These are phyloP conservation scores for Clarireedia hainanense DNA, from an alignment of 2,329 filamentous ascomycete species.

Conservation along the genomic window DNA sequence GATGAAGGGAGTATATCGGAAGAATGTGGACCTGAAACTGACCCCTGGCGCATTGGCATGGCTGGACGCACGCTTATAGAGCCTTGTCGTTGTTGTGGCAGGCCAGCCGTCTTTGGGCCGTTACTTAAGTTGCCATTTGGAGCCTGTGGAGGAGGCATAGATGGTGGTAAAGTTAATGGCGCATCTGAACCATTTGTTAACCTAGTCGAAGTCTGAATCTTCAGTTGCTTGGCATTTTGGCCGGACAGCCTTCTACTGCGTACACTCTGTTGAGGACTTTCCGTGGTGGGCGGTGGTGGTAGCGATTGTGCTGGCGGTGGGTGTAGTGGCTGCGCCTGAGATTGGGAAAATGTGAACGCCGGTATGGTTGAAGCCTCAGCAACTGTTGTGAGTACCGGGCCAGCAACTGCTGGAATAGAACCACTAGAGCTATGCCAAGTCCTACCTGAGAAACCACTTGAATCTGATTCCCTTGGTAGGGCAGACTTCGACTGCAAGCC, in stretches of 20 bases:
- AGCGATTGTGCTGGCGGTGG: constrained; percentile 32
- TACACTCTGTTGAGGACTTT: constrained; percentile 42
- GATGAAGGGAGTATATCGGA: constrained; percentile 26
- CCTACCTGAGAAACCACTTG: constrained; percentile 66
- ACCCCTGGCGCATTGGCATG: constrained; percentile 21
- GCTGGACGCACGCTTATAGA: constrained; percentile 13
- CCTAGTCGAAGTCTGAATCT: constrained; percentile 65
- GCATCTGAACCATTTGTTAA: constrained; percentile 10
- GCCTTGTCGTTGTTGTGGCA: constrained; percentile 17
- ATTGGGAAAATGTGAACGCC: constrained; percentile 22
- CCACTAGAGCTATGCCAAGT: constrained; percentile 76
- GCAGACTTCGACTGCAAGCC: constrained; percentile 59
- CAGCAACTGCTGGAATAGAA: constrained; percentile 62
- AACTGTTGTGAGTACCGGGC: constrained; percentile 63
- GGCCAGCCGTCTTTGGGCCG: constrained; percentile 24
- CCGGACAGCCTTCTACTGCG: constrained; percentile 73
- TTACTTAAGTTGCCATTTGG: constrained; percentile 12
- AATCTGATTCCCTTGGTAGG: constrained; percentile 71
- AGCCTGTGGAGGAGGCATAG: constrained; percentile 22
- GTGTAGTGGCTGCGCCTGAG: constrained; percentile 25
- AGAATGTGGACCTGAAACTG: constrained; percentile 24
- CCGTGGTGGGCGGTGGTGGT: constrained; percentile 37
- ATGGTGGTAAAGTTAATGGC: constrained; percentile 19
- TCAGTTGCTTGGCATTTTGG: constrained; percentile 72
- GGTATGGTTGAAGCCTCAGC: constrained; percentile 42